Evolutionary conservation across 495 filamentous ascomycete species (phyloP).

Genomic region (Apodospora peruviana): DNA sequence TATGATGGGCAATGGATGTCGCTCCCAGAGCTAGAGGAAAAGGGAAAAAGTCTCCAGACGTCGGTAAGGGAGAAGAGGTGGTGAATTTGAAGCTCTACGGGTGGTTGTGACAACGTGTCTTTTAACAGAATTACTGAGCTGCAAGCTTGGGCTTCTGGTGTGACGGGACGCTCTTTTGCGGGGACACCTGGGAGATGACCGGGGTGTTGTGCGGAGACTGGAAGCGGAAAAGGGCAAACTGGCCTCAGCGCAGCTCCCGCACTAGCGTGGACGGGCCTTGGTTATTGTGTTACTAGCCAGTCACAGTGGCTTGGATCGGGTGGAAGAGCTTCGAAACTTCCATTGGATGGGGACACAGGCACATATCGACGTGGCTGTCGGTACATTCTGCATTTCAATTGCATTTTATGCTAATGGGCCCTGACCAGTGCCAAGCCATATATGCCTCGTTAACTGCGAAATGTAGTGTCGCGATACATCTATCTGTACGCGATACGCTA

Average conservation of each 20-base stretch:
- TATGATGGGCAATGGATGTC: slow-evolving; percentile 24
- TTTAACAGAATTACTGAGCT: slow-evolving; percentile 19
- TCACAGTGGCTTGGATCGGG: neutral
- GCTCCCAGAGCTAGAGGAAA: slow-evolving; percentile 39
- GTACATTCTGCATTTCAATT: neutral
- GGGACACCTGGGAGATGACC: slow-evolving; percentile 7
- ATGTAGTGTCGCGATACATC: neutral
- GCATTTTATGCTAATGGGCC: slow-evolving; percentile 9
- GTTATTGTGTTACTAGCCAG: neutral
- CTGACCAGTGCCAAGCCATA: neutral
- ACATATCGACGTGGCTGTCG: neutral
- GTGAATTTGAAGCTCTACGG: slow-evolving; percentile 28
- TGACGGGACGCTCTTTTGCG: slow-evolving; percentile 15
- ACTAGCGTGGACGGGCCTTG: neutral
- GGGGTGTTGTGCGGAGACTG: slow-evolving; percentile 4
- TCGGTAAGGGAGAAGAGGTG: slow-evolving; percentile 22
- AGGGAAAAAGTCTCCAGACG: slow-evolving; percentile 24
- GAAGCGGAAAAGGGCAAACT: slow-evolving; percentile 10
- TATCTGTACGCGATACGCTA: neutral
- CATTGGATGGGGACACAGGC: neutral
- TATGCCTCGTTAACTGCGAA: neutral
- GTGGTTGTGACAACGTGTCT: slow-evolving; percentile 32
- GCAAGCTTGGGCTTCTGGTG: slow-evolving; percentile 11
- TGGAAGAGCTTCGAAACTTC: slow-evolving; percentile 25
- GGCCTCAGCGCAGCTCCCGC: slow-evolving; percentile 18